These are phyloP conservation scores for Metschnikowia henanensis DNA, from an alignment of 805 yeast species.

Conservation along the genomic window DNA sequence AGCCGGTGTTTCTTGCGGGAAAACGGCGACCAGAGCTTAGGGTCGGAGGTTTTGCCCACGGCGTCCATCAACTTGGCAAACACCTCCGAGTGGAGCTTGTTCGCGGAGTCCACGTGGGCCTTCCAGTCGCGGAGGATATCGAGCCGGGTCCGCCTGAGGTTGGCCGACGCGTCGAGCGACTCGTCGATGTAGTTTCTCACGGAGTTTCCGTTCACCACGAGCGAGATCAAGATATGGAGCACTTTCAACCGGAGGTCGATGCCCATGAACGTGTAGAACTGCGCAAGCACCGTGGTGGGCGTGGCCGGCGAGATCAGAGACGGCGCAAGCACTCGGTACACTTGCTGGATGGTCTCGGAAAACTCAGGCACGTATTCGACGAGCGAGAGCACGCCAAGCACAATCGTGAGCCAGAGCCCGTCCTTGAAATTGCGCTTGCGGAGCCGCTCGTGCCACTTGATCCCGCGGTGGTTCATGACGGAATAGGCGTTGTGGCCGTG, in stretches of 20 bases:
- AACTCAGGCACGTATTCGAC: conserved; percentile 60
- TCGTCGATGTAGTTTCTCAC: conserved; percentile 67
- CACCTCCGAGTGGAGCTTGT: conserved; percentile 27
- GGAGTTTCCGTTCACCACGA: conserved; percentile 56
- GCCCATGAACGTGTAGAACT: conserved; percentile 55
- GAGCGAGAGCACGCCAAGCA: conserved; percentile 69
- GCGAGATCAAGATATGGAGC: conserved; percentile 61
- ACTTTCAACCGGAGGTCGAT: conserved; percentile 54
- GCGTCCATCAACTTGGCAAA: conserved; percentile 21
- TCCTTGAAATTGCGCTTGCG: conserved; percentile 73
- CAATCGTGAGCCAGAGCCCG: conserved; percentile 81
- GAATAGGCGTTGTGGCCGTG: conserved; percentile 45
- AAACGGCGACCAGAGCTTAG: conserved; percentile 12
- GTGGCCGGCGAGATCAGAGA: conserved; percentile 44
- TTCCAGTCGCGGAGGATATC: conserved; percentile 66
- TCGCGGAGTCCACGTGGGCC: conserved; percentile 50
- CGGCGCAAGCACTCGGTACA: conserved; percentile 61
- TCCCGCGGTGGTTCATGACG: conserved; percentile 55
- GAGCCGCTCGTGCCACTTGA: conserved; percentile 77
- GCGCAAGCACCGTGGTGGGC: conserved; percentile 46
- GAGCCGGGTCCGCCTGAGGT: conserved; percentile 62
- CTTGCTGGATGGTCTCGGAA: conserved; percentile 46
- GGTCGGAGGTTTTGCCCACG: conserved; percentile 7
- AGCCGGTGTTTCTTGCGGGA: conserved; percentile 25
- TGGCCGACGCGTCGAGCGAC: conserved; percentile 62